Percentiles rank a stretch among this genome's conserved stretches.
phyloP scores from a whole-genome alignment of 306 rosid species.

The Fagus crenata region DNA sequence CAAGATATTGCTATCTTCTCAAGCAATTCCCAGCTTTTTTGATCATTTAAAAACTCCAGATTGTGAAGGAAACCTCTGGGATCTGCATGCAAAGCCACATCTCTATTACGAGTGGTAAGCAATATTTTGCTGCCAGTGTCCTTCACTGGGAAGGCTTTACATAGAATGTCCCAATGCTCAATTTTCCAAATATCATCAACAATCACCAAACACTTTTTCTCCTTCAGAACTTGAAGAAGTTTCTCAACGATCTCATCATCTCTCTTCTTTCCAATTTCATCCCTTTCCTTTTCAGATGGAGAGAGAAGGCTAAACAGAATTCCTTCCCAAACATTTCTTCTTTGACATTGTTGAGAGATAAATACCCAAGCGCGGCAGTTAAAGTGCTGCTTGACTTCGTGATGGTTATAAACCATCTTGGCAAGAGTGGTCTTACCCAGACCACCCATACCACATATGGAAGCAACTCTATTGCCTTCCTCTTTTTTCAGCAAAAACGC shows the following conservation, averaged over 20 bases:
- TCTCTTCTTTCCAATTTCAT: not conserved
- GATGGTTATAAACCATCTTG: not conserved
- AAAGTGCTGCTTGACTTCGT: not conserved
- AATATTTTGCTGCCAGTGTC: not conserved
- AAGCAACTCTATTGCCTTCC: too few relatives aligned
- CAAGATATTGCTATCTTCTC: not conserved
- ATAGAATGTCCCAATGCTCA: not conserved
- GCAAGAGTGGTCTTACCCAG: not conserved
- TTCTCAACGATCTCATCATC: too few relatives aligned
- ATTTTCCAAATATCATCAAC: not conserved
- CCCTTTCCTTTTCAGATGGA: fast-evolving
- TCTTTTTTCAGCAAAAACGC: too few relatives aligned
- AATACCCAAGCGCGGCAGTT: not conserved
- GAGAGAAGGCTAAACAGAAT: not conserved
- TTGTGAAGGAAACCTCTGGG: too few relatives aligned
- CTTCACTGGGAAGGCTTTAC: fast-evolving
- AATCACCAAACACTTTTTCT: not conserved
- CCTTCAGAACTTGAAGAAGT: not conserved
- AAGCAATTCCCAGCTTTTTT: not conserved
- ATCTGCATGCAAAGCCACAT: fast-evolving
- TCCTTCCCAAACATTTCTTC: not conserved
- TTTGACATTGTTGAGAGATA: not conserved
- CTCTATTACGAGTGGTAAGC: not conserved
- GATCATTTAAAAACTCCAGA: fast-evolving
- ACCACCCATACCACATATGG: not conserved